phyloP scores from a whole-genome alignment of 1,284 basidiomycete species.

The Ceratobasidium theobromae region DNA sequence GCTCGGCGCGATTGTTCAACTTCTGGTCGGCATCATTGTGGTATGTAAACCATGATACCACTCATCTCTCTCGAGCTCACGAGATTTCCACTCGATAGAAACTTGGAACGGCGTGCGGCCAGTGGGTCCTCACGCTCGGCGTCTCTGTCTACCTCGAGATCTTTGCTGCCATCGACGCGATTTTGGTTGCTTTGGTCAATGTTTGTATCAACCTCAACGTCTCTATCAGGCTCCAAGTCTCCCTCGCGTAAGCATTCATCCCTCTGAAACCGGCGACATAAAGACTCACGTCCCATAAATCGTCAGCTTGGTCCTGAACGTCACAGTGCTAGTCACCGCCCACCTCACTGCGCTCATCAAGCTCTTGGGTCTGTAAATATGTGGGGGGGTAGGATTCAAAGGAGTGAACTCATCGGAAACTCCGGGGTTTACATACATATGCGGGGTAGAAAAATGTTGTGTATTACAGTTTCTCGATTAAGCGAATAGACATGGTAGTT shows the following conservation, averaged over 20 bases:
- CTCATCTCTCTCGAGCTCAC: not conserved
- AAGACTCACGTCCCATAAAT: not conserved
- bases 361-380: not conserved
- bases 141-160: not conserved
- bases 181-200: not conserved
- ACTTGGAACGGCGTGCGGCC: not conserved
- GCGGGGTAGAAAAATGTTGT: no score
- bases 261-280: not conserved
- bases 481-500: no score
- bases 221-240: not conserved
- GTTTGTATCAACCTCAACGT: not conserved
- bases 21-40: not conserved
- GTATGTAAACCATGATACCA: not conserved
- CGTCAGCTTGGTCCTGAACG: not conserved
- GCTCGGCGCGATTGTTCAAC: not conserved
- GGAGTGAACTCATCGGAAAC: no score
- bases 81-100: not conserved
- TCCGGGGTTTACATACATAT: no score
- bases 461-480: no score
- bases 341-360: not conserved
- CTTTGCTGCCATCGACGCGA: not conserved
- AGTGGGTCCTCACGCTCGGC: not conserved
- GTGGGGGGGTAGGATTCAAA: no score
- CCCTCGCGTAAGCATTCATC: constrained; percentile 11
- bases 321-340: not conserved